Evolutionary conservation across 2,329 filamentous ascomycete genomes (phyloP), one percentile per base, ranked within the genome.

Genomic region (Ilyonectria sp.): DNA sequence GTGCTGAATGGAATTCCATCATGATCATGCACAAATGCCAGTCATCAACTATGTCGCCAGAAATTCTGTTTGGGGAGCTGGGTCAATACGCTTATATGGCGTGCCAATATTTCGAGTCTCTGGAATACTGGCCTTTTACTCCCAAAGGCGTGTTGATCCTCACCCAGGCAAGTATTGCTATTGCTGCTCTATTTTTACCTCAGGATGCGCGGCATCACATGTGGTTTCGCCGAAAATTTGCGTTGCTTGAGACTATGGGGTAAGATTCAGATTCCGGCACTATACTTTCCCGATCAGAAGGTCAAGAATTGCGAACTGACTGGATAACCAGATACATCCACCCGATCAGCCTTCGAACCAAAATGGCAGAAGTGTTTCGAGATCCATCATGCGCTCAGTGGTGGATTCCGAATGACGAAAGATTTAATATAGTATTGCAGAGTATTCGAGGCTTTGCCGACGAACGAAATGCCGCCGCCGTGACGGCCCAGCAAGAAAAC

Each of bases 371-470:
- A 53, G 80, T 94, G 26, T 97, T 96, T 86, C 85, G 88, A 67
- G 88, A 93, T 49, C 87, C 89, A 15, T 90, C 91, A 21, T 90
- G 94, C 60, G 89, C 89, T 50, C 86, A 91, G 64, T 98, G 94
- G 94, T 99, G 96, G 96, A 87, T 98, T 3, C 93, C 94, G 2
- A 88, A 96, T 78, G 89, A 94, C 69, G 92, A 95, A 82, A 90
- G 89, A 2, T 93, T 93, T 74, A 91, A 89, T 11, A 88, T 89
- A 1, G 89, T 97, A 47, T 86, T 98, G 60, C 91, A 91, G 58
- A 92, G 89, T 60, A 91, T 97, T 68, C 92, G 95, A 21, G 88
- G 90, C 47, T 95, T 97, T 80, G 93, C 94, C 31, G 91, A 93
- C 73, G 93, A 96, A 71, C 89, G 94, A 54, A 93, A 90, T 67